Base-by-base conservation (phyloP, 2,329 filamentous ascomycete genomes). In the Penicillium sp. region DNA sequence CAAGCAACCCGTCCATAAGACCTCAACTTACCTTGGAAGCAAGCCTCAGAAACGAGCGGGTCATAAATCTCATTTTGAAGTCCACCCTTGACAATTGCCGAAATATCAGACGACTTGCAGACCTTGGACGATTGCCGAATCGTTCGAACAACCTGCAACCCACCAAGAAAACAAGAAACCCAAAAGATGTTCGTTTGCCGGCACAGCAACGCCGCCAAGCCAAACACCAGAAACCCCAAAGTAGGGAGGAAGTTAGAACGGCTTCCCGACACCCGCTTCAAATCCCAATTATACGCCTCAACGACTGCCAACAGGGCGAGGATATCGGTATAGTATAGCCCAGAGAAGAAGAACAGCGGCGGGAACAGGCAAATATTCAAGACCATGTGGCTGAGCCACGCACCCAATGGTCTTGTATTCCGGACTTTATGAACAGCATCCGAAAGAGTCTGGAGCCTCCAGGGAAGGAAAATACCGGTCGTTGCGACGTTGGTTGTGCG, bases 171-270 rank as follows among this genome's bases (percentile, higher is more conserved):
- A 4, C 81, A 67, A 15, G 78, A 89, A 0, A 93, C 88, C 95
- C 95, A 99, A 73, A 99, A 96, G 57, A 98, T 90, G 69, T 99
- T 99, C 0, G 95, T 99, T 75, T 99, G 95, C 25, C 95, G 84
- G 81, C 96, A 95, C 2, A 84, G 78, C 20, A 99, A 81, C 1
- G 91, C 83, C 1, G 85, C 63, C 0, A 91, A 63, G 0, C 92
- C 92, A 5, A 89, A 73, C 0, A 81, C 1, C 0, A 91, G 61
- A 0, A 87, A 74, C 53, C 71, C 65, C 28, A 75, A 25, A 28
- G 72, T 66, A 47, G 71, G 65, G 14, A 68, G 58, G 12, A 71
- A 57, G 10, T 63, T 35, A 58, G 66, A 62, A 17, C 63, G 63
- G 39, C 52, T 61, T 39, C 62, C 59, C 43, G 62, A 60, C 25